Evolutionary conservation across 1,284 basidiomycete species (phyloP), one percentile per base, ranked within the genome.

Genomic region (Trichosporon sp.): DNA sequence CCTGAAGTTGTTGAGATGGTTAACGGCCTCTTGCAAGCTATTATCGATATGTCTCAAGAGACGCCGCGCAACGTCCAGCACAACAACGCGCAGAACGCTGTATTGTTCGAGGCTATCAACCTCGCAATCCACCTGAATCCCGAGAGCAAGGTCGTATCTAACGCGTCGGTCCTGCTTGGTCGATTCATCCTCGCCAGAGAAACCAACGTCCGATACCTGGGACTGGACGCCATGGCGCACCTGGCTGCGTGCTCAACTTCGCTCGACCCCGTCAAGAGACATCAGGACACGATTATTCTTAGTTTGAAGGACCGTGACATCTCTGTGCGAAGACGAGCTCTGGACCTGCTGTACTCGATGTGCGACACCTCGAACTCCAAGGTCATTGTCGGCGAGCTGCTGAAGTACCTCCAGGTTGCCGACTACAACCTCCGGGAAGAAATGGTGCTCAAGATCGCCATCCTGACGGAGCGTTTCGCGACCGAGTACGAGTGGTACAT

Each of bases 391-490:
- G 93, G 91, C 66, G 95, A 99, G 83, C 87, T 99, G 31, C 85
- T 99, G 68, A 89, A 92, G 71, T 99, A 98, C 82, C 87, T 99
- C 70, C 90, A 90, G 78, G 89, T 97, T 13, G 96, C 97, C 3
- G 97, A 99, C 83, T 98, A 98, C 77, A 94, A 91, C 29, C 85
- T 99, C 58, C 88, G 97, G 56, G 96, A 98, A 83, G 95, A 99
- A 83, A 95, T 99, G 94, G 96, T 98, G 2, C 87, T 98, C 68
- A 99, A 99, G 84, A 97, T 99, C 73, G 97, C 97, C 44, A 96
- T 99, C 73, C 85, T 98, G 69, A 99, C 97, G 8, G 97, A 99
- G 83, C 94, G 97, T 83, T 98, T 98, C 77, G 96, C 97, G 5
- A 92, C 89, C 27, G 87, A 88, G 77, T 86, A 82, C 75, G 80